Percentiles rank a stretch among this genome's conserved stretches.
Evolutionary conservation across 2,329 filamentous ascomycete genomes (phyloP).

Genomic region (Hymenoscyphus albidus): DNA sequence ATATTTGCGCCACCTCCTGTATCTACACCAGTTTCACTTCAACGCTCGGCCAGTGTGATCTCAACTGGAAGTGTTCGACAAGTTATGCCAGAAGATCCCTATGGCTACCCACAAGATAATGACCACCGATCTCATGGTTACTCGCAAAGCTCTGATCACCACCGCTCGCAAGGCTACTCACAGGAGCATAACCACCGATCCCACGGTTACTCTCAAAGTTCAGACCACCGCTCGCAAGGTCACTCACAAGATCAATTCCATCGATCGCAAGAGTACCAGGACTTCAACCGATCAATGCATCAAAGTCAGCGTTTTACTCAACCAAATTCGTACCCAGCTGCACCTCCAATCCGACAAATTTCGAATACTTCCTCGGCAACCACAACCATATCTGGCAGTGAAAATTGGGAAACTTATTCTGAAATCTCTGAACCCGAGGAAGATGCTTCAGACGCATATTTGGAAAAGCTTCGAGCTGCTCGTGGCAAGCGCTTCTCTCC

Average conservation of each 20-base stretch:
- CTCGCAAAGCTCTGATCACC: conserved; percentile 1
- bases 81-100: conserved; percentile 76
- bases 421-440: conserved; percentile 73
- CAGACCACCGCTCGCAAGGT: not conserved
- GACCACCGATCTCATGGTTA: not conserved
- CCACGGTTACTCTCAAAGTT: conserved; percentile 36
- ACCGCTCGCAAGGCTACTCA: not conserved
- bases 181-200: conserved; percentile 23
- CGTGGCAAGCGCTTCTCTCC: conserved; percentile 61
- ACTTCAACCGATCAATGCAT: conserved; percentile 42
- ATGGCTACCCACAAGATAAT: conserved; percentile 43
- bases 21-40: conserved; percentile 48
- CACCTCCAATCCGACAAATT: conserved; percentile 55
- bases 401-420: conserved; percentile 98
- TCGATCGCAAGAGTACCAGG: conserved; percentile 38
- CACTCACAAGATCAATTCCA: conserved; percentile 11
- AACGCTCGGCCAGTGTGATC: conserved; percentile 43
- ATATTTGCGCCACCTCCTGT: conserved; percentile 55
- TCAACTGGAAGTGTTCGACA: conserved; percentile 54
- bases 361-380: conserved; percentile 63
- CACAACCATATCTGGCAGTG: conserved; percentile 75
- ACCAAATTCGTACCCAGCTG: conserved; percentile 24
- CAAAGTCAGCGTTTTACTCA: conserved; percentile 37
- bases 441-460: conserved; percentile 81
- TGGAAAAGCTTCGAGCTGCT: conserved; percentile 70